phyloP scores from a whole-genome alignment of 1,139 yeast genomes.

The Scheffersomyces segobiensis region DNA sequence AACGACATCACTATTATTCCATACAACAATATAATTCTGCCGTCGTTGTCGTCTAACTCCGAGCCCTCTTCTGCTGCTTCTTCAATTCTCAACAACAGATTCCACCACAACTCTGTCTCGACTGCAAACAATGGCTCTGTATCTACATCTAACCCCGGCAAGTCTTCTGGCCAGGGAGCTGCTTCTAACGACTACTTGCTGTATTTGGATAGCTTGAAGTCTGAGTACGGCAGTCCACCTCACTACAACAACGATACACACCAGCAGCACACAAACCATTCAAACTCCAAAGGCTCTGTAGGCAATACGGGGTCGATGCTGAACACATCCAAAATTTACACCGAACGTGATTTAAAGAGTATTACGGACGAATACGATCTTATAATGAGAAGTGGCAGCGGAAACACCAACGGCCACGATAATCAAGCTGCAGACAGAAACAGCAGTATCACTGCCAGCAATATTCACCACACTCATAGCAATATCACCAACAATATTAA shows the following conservation, averaged over 20 bases:
- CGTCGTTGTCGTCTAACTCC: constrained; percentile 18
- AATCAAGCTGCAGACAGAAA: not conserved
- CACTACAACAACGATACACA: constrained; percentile 7
- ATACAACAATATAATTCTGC: constrained; percentile 18
- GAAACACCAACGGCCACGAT: not conserved
- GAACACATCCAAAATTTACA: constrained; percentile 7
- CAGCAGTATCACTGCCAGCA: constrained; percentile 7
- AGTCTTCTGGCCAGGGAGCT: not conserved
- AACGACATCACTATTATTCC: constrained; percentile 22
- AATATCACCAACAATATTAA: not conserved
- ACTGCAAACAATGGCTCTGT: not conserved
- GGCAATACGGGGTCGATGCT: constrained; percentile 1
- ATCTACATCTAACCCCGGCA: not conserved
- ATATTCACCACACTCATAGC: constrained; percentile 5
- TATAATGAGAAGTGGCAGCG: constrained; percentile 3
- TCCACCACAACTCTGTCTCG: not conserved
- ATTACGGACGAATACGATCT: constrained; percentile 6
- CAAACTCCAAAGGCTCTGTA: constrained; percentile 9
- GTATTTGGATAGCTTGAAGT: constrained; percentile 17
- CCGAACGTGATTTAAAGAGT: constrained; percentile 10
- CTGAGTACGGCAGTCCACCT: not conserved
- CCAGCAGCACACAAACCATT: constrained; percentile 10
- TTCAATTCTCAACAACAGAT: not conserved
- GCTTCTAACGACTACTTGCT: constrained; percentile 19
- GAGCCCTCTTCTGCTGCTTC: constrained; percentile 8